A percentile compares a stretch with the other conserved stretches of the same genome.
Conservation (phyloP, 2,329 filamentous ascomycete species). For the Nannizziopsis barbatae region DNA sequence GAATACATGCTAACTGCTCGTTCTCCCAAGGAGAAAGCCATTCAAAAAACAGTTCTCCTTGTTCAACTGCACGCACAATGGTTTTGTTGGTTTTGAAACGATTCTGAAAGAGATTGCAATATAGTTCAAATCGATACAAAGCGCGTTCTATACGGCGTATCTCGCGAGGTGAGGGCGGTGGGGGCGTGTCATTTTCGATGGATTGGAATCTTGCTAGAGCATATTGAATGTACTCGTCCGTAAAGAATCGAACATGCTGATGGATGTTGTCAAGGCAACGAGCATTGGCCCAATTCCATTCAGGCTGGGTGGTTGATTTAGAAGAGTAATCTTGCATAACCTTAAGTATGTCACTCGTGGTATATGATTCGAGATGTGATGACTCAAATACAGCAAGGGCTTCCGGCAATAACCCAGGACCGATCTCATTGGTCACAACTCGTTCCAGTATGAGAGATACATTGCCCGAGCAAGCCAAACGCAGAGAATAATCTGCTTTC, state of each 20-base stretch:
- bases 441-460: neutral
- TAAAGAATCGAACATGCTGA: conserved; percentile 3
- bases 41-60: conserved; percentile 5
- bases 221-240: neutral
- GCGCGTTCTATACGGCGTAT: conserved; percentile 12
- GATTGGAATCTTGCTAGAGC: neutral
- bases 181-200: neutral
- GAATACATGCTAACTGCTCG: conserved; percentile 14
- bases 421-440: neutral
- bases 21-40: conserved; percentile 14
- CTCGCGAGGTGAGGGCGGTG: conserved; percentile 5
- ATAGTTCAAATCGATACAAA: conserved; percentile 15
- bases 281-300: conserved; percentile 1
- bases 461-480: no score
- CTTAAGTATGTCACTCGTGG: neutral
- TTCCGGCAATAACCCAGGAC: neutral
- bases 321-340: neutral
- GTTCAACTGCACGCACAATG: neutral
- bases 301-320: neutral
- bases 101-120: conserved; percentile 11
- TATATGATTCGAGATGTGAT: neutral
- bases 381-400: neutral
- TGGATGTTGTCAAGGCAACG: neutral
- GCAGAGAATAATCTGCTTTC: no score
- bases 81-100: neutral